A percentile compares a stretch with the other conserved stretches of the same genome.
Evolutionary conservation across 192 early-diverging fungal species (phyloP).

Genomic region (Coemansia javaensis): DNA sequence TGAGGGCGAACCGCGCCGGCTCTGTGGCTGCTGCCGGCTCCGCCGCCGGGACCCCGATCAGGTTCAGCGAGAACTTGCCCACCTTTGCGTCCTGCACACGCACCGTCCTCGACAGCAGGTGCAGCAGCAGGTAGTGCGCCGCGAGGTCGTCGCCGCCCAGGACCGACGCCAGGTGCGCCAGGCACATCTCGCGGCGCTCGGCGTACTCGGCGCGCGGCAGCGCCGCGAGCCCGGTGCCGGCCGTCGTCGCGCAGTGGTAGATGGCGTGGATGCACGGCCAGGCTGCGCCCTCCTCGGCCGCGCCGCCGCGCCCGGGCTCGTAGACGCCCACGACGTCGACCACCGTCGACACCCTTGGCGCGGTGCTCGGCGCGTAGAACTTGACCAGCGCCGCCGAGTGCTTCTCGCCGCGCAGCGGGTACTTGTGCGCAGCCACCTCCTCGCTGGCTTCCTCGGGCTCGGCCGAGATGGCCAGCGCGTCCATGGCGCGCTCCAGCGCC

Average conservation of each 20-base stretch:
- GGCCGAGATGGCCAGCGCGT: slow-evolving; percentile 21
- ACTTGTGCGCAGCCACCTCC: slow-evolving; percentile 45
- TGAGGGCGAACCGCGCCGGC: slow-evolving; percentile 11
- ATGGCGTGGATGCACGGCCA: slow-evolving; percentile 52
- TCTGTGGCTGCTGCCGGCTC: slow-evolving; percentile 1
- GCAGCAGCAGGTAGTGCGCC: slow-evolving; percentile 65
- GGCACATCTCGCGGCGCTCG: slow-evolving; percentile 18
- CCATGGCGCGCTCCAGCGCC: slow-evolving; percentile 23
- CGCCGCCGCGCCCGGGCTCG: slow-evolving; percentile 23
- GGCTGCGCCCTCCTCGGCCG: not conserved
- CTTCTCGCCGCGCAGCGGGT: slow-evolving; percentile 53
- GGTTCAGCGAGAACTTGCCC: slow-evolving; percentile 66
- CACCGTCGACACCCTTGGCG: slow-evolving; percentile 54
- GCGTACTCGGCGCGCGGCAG: slow-evolving; percentile 4
- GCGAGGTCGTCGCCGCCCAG: slow-evolving; percentile 62
- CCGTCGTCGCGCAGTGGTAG: slow-evolving; percentile 9
- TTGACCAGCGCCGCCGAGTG: slow-evolving; percentile 65
- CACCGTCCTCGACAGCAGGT: slow-evolving; percentile 56
- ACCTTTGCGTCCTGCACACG: slow-evolving; percentile 52
- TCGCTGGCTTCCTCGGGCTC: not conserved
- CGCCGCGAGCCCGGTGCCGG: slow-evolving; percentile 7
- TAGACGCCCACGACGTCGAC: slow-evolving; percentile 67
- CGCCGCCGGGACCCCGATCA: slow-evolving; percentile 50
- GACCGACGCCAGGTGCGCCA: slow-evolving; percentile 53
- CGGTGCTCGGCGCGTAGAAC: slow-evolving; percentile 51